These are phyloP conservation scores for Phytopythium chamaehyphon DNA, from an alignment of 352 stramenopile species.

Conservation along the genomic window DNA sequence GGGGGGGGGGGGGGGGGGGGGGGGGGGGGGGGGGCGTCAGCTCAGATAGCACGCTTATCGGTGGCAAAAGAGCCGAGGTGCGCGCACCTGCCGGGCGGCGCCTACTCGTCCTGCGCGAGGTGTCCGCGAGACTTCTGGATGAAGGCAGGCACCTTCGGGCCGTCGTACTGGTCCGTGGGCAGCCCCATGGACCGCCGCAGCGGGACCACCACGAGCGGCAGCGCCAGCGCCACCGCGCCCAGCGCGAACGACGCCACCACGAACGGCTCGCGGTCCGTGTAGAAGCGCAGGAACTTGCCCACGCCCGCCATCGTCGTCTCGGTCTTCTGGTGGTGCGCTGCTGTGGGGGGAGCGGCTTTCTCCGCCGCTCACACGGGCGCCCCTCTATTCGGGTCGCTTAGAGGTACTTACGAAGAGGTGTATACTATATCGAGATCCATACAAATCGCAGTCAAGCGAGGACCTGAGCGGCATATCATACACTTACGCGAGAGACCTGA, in stretches of 20 bases:
- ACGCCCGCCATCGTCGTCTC: slow-evolving; percentile 14
- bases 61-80: background rate
- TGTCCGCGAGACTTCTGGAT: slow-evolving; percentile 75
- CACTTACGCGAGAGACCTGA: background rate
- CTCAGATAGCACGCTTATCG: too few relatives aligned
- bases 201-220: slow-evolving; percentile 79
- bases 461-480: too few relatives aligned
- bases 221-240: slow-evolving; percentile 53
- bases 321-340: background rate
- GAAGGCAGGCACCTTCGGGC: slow-evolving; percentile 68
- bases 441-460: too few relatives aligned
- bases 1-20: too few relatives aligned
- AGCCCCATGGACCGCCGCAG: slow-evolving; percentile 80
- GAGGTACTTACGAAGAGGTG: background rate
- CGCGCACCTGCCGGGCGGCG: background rate
- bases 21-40: too few relatives aligned
- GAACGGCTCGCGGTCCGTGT: slow-evolving; percentile 81
- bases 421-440: background rate
- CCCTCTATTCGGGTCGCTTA: background rate
- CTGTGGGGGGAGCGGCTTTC: background rate
- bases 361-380: background rate
- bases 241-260: slow-evolving; percentile 82
- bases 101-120: slow-evolving; percentile 24
- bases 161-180: slow-evolving; percentile 88
- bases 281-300: slow-evolving; percentile 81